Conservation (phyloP, 495 filamentous ascomycete species). For the Aspergillus funiculosus region DNA sequence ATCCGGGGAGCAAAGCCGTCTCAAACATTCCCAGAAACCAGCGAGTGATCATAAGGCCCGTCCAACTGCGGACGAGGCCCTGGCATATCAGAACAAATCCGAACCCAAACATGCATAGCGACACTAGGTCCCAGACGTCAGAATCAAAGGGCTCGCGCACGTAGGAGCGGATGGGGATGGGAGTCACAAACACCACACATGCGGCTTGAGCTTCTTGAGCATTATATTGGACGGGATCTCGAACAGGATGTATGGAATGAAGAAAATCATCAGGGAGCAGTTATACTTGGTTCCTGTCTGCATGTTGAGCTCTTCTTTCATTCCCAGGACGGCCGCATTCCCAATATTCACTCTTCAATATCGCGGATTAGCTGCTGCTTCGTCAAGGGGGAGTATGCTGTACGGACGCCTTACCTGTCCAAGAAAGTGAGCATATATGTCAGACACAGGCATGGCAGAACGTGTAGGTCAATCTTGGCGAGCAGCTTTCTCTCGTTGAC, state of each 20-base stretch:
- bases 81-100: conserved; percentile 66
- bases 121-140: too few relatives aligned
- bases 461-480: conserved; percentile 62
- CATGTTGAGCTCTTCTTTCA: conserved; percentile 55
- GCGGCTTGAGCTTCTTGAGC: conserved; percentile 59
- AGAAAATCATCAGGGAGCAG: conserved; percentile 56
- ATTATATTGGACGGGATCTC: conserved; percentile 62
- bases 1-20: conserved; percentile 68
- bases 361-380: neutral
- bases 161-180: conserved; percentile 14
- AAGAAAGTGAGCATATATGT: conserved; percentile 77
- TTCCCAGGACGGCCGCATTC: conserved; percentile 50
- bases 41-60: conserved; percentile 63
- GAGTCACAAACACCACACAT: conserved; percentile 40
- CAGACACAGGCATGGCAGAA: conserved; percentile 69
- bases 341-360: conserved; percentile 50
- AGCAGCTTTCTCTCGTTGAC: conserved; percentile 60
- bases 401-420: conserved; percentile 49
- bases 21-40: conserved; percentile 83
- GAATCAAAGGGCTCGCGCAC: conserved; percentile 17
- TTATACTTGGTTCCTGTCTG: conserved; percentile 42
- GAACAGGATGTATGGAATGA: conserved; percentile 57
- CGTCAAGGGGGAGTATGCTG: neutral
- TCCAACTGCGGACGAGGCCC: conserved; percentile 67
- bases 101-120: conserved; percentile 70